Conservation (phyloP, 768 basidiomycete genomes). For the Tylopilus sp. region DNA sequence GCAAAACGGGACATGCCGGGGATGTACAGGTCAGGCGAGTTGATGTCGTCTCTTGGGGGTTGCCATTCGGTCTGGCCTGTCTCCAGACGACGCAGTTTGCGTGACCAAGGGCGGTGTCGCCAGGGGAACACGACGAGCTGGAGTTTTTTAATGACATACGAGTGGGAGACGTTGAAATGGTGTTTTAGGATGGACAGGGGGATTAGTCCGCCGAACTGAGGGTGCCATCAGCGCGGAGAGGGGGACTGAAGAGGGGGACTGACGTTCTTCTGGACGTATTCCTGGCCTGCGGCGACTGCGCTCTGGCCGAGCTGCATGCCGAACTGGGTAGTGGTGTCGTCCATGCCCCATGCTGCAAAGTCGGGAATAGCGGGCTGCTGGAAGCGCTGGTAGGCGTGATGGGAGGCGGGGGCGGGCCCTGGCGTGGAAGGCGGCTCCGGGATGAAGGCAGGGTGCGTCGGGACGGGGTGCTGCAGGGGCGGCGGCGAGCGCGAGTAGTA, state of each 20-base stretch:
- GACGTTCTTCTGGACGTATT: constrained; percentile 94
- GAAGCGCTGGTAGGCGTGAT: constrained; percentile 44
- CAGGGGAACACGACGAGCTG: constrained; percentile 91
- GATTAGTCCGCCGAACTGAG: constrained; percentile 75
- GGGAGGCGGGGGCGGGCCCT: constrained; percentile 63
- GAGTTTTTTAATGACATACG: constrained; percentile 90
- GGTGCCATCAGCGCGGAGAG: constrained; percentile 3
- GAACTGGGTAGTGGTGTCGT: constrained; percentile 91
- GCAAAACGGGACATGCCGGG: constrained; percentile 52
- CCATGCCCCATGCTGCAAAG: constrained; percentile 79
- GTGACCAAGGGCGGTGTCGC: constrained; percentile 85
- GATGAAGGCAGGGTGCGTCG: constrained; percentile 83
- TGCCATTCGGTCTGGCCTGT: constrained; percentile 71
- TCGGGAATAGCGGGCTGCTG: constrained; percentile 36
- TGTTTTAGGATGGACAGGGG: constrained; percentile 78
- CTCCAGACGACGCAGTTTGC: constrained; percentile 64
- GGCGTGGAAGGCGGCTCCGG: constrained; percentile 78
- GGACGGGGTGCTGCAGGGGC: constrained; percentile 83
- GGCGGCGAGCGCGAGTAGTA: constrained; percentile 62
- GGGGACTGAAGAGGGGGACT: constrained; percentile 24
- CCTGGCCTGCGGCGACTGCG: constrained; percentile 91
- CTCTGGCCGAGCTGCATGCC: constrained; percentile 93
- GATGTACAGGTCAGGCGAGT: constrained; percentile 95
- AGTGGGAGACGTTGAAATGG: constrained; percentile 94
- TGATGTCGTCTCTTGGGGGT: constrained; percentile 90